Evolutionary conservation across 345 rosid species (phyloP).

Genomic region (Boechera retrofracta): DNA sequence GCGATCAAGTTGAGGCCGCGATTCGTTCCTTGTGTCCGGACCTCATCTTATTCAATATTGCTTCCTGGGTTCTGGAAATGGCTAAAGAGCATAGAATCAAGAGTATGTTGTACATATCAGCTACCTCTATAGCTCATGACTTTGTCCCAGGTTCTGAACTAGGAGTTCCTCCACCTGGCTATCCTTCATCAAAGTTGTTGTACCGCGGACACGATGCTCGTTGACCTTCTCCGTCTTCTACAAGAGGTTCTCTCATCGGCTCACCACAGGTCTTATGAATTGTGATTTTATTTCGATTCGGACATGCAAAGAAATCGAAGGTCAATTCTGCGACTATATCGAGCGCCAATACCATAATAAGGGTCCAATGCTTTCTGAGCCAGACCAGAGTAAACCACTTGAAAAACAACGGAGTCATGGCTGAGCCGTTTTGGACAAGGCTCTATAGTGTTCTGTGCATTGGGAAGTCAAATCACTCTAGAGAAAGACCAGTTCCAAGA

Average conservation of each 20-base stretch:
- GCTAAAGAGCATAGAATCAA: not conserved
- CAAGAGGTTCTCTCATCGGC: too few species aligned
- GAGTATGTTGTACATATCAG: conserved; percentile 12
- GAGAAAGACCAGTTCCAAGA: conserved; percentile 43
- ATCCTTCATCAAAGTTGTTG: conserved; percentile 27
- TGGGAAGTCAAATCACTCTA: conserved; percentile 45
- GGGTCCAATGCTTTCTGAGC: conserved; percentile 44
- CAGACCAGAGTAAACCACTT: conserved; percentile 12
- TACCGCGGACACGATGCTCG: conserved; percentile 6
- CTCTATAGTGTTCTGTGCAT: conserved; percentile 43
- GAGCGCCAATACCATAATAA: conserved; percentile 5
- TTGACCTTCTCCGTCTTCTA: too few species aligned
- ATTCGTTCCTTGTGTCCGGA: conserved; percentile 25
- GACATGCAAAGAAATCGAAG: conserved; percentile 44
- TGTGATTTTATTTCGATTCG: conserved; percentile 48
- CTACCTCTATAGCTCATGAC: not conserved
- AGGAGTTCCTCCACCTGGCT: conserved; percentile 23
- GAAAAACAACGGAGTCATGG: conserved; percentile 30
- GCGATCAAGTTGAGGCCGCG: conserved; percentile 21
- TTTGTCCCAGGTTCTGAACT: conserved; percentile 28
- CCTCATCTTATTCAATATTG: conserved; percentile 33
- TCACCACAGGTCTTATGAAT: not conserved
- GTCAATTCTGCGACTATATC: conserved; percentile 42
- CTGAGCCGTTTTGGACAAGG: conserved; percentile 22
- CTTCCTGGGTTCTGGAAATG: conserved; percentile 29